A percentile compares a stretch with the other conserved stretches of the same genome.
These are phyloP conservation scores for Fremontodendron californicum DNA, from an alignment of 345 rosid genomes.

Conservation along the genomic window DNA sequence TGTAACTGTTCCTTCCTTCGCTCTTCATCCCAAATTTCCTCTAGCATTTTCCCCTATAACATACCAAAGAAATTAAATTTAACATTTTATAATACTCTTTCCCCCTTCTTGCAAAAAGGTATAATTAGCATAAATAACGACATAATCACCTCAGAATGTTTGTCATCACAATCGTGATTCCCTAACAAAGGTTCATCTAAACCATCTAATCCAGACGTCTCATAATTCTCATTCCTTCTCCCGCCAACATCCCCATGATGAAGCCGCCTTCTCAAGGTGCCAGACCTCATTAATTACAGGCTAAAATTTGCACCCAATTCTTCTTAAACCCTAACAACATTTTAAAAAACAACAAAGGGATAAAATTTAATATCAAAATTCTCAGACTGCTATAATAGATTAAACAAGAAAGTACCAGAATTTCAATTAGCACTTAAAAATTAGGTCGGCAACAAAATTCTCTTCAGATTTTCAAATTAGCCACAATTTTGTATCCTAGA, in stretches of 20 bases:
- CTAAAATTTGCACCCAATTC: neutral
- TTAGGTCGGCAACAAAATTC: neutral
- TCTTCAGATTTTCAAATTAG: neutral
- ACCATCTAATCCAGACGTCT: conserved; percentile 47
- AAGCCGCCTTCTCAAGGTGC: conserved; percentile 65
- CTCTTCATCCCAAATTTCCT: conserved; percentile 73
- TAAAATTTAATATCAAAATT: neutral
- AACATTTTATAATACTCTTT: neutral
- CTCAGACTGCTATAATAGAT: neutral
- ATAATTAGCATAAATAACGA: neutral
- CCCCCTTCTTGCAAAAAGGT: neutral
- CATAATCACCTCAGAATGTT: conserved; percentile 37
- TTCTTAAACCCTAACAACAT: neutral
- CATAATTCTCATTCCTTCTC: conserved; percentile 48
- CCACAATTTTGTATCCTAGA: neutral
- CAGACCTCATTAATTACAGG: conserved; percentile 42
- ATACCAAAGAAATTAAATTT: conserved; percentile 8
- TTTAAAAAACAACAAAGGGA: neutral
- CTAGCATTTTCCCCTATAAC: conserved; percentile 39
- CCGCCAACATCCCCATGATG: conserved; percentile 81
- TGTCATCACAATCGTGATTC: conserved; percentile 31
- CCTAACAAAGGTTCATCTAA: conserved; percentile 71
- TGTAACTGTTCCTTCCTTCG: conserved; percentile 60
- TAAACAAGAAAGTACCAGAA: neutral
- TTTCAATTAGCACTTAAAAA: neutral